Evolutionary conservation across 139 green algal species (phyloP).

Genomic region (Micromonas commoda): DNA sequence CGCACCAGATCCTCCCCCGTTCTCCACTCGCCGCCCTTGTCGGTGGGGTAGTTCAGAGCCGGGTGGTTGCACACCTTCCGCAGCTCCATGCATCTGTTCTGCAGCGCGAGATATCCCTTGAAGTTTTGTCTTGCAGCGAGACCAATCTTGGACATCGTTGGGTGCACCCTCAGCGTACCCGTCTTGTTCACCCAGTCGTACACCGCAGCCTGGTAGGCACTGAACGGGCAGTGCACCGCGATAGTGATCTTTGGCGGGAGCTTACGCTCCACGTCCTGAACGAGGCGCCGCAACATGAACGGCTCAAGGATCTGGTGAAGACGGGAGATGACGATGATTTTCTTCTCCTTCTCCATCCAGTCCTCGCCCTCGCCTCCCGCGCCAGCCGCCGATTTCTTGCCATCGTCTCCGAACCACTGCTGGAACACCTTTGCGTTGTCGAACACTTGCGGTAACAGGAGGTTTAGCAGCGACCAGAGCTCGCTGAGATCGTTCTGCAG

Average conservation of each 20-base stretch:
- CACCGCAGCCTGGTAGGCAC: slow-evolving; percentile 62
- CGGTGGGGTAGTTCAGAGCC: slow-evolving; percentile 70
- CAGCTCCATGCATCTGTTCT: slow-evolving; percentile 94
- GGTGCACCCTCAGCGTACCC: slow-evolving; percentile 69
- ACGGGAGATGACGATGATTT: slow-evolving; percentile 75
- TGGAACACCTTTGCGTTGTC: slow-evolving; percentile 83
- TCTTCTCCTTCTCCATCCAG: slow-evolving; percentile 77
- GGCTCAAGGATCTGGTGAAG: slow-evolving; percentile 90
- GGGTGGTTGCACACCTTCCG: slow-evolving; percentile 98
- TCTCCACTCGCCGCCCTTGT: slow-evolving; percentile 16
- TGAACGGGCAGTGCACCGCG: slow-evolving; percentile 61
- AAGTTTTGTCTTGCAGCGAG: slow-evolving; percentile 31
- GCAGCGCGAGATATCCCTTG: slow-evolving; percentile 60
- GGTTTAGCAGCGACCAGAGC: slow-evolving; percentile 84
- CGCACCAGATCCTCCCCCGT: slow-evolving; percentile 46
- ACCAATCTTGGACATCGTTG: neutral
- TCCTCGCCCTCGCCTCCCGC: slow-evolving; percentile 42
- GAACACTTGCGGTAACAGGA: slow-evolving; percentile 90
- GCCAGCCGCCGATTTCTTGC: slow-evolving; percentile 27
- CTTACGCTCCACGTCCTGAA: slow-evolving; percentile 85
- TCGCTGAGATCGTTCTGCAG: slow-evolving; percentile 66
- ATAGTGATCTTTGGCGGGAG: slow-evolving; percentile 69
- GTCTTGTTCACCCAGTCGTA: slow-evolving; percentile 87
- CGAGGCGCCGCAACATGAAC: slow-evolving; percentile 85
- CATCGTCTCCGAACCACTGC: slow-evolving; percentile 48